phyloP scores from a whole-genome alignment of 331 rosid species.

The Pyrus hybrid region DNA sequence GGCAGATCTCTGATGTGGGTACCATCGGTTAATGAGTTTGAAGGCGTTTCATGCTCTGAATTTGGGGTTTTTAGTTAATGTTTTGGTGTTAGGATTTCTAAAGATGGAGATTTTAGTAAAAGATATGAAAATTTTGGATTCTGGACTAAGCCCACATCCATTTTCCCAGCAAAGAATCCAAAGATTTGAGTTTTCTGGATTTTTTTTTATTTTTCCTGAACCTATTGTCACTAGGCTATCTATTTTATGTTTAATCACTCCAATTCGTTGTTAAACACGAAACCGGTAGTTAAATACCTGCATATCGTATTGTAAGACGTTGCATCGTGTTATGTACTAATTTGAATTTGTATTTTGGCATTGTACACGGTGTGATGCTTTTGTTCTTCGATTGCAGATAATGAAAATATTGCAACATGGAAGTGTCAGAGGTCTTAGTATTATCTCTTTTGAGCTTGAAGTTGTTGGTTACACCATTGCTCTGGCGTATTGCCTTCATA shows the following conservation, averaged over 20 bases:
- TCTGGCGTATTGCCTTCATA: slow-evolving; percentile 78
- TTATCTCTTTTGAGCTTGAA: slow-evolving; percentile 92
- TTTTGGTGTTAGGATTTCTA: too few species aligned
- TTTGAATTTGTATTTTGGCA: background rate
- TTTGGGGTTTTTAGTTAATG: background rate
- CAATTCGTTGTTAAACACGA: background rate
- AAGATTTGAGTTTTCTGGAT: background rate
- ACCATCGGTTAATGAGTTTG: background rate
- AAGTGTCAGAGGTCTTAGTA: slow-evolving; percentile 87
- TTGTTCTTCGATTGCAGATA: slow-evolving; percentile 43
- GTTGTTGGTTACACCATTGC: slow-evolving; percentile 81
- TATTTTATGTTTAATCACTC: background rate
- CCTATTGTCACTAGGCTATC: background rate
- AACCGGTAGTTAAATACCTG: background rate
- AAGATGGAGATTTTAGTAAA: background rate
- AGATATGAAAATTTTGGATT: background rate
- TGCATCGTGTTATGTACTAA: background rate
- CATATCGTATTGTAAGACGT: background rate
- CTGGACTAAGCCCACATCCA: background rate
- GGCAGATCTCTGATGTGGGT: background rate
- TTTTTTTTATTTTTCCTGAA: background rate
- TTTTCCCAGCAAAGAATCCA: background rate
- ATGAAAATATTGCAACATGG: slow-evolving; percentile 57
- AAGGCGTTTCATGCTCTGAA: background rate
- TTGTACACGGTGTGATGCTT: background rate